Evolutionary conservation across 768 basidiomycete species (phyloP).

Genomic region (Boletus sensibilis): DNA sequence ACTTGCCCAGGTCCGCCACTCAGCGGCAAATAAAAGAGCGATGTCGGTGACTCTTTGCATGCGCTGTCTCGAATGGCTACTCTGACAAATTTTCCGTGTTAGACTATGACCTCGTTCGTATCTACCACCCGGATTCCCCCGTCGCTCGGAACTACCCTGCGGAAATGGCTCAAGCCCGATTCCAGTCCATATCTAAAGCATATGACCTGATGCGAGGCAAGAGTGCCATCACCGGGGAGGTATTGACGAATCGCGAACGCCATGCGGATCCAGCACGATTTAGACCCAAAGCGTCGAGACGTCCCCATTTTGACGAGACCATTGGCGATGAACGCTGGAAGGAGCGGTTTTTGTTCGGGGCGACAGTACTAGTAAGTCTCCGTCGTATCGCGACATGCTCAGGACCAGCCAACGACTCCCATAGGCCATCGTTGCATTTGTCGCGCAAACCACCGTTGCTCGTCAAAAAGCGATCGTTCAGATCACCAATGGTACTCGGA

Average conservation of each 20-base stretch:
- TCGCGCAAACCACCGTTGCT: conserved; percentile 33
- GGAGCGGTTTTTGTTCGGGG: conserved; percentile 58
- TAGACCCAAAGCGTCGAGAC: conserved; percentile 35
- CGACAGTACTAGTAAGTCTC: conserved; percentile 47
- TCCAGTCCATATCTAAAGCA: conserved; percentile 66
- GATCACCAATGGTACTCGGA: conserved; percentile 6
- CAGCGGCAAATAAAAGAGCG: conserved; percentile 55
- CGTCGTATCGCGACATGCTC: neutral
- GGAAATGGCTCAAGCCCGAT: conserved; percentile 58
- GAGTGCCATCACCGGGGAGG: conserved; percentile 24
- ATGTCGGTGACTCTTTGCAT: conserved; percentile 40
- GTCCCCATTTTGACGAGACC: conserved; percentile 48
- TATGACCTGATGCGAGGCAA: conserved; percentile 64
- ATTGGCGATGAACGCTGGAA: conserved; percentile 62
- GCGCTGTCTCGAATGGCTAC: neutral
- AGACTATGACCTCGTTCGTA: conserved; percentile 80
- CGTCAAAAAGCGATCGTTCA: conserved; percentile 34
- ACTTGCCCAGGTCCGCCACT: conserved; percentile 52
- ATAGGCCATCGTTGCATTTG: conserved; percentile 35
- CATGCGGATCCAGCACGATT: conserved; percentile 41
- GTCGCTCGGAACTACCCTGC: conserved; percentile 41
- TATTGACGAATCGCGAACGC: conserved; percentile 14
- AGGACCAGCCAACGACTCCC: neutral
- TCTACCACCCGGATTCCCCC: conserved; percentile 76
- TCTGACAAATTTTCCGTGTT: neutral